These are phyloP conservation scores for Globisporangium perplexum DNA, from an alignment of 352 stramenopile species.

Conservation along the genomic window DNA sequence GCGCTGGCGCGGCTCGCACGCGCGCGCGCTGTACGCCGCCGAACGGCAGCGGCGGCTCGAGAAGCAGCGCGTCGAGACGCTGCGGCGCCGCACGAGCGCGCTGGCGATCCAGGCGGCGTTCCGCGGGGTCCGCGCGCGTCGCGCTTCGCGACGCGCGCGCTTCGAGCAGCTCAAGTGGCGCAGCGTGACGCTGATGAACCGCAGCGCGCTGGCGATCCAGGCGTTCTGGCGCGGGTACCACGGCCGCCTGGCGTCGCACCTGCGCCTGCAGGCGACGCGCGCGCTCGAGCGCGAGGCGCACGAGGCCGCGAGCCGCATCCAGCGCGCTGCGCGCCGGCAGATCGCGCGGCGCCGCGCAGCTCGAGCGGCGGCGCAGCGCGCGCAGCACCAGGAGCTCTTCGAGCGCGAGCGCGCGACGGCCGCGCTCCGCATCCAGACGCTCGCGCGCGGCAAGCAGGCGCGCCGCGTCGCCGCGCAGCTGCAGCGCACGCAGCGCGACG, in stretches of 20 bases:
- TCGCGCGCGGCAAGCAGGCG: conserved; percentile 53
- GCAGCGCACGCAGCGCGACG: conserved; percentile 30
- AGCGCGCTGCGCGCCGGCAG: conserved; percentile 47
- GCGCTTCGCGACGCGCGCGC: conserved; percentile 34
- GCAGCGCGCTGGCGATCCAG: conserved; percentile 70
- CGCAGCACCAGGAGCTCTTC: conserved; percentile 15
- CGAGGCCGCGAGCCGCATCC: conserved; percentile 52
- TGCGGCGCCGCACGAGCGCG: conserved; percentile 35
- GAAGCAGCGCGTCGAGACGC: conserved; percentile 25
- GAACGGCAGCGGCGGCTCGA: conserved; percentile 25
- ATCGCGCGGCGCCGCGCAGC: conserved; percentile 33
- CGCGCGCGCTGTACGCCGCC: conserved; percentile 26
- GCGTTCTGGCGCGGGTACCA: conserved; percentile 70
- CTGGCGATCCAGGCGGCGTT: conserved; percentile 58
- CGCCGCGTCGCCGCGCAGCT: conserved; percentile 26
- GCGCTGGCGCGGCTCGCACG: conserved; percentile 28
- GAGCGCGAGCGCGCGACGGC: conserved; percentile 29
- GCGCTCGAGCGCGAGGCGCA: conserved; percentile 48
- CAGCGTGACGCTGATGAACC: conserved; percentile 52
- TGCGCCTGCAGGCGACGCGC: conserved; percentile 44
- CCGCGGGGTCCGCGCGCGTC: conserved; percentile 54
- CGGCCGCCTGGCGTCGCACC: conserved; percentile 47
- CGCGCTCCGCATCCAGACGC: conserved; percentile 57
- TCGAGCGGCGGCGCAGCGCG: conserved; percentile 19
- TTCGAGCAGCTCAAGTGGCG: conserved; percentile 71